Conservation (phyloP, 345 rosid genomes). For the Salix brachista region DNA sequence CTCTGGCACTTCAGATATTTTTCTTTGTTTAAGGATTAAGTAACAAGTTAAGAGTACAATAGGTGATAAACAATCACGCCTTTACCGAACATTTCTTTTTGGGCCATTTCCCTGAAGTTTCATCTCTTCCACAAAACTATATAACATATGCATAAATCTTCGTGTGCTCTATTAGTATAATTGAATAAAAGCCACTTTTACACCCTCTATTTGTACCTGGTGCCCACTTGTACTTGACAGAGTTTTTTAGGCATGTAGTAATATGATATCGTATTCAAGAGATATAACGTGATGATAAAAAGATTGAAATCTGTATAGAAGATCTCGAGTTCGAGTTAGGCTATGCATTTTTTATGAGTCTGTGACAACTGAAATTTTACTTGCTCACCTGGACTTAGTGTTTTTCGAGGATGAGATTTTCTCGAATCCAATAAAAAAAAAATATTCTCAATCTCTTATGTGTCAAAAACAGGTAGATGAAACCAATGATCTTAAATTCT, state of each 20-base stretch:
- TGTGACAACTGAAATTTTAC: fast-evolving
- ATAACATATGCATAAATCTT: neutral
- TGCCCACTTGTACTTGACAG: neutral
- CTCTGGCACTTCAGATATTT: neutral
- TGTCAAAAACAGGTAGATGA: neutral
- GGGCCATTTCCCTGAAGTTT: conserved; percentile 11
- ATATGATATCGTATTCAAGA: no score
- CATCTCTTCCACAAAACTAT: neutral
- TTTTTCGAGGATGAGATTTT: no score
- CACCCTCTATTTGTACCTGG: neutral
- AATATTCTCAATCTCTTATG: neutral
- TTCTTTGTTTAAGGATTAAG: neutral
- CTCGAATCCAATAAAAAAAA: no score
- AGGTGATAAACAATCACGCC: neutral
- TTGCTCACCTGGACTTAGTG: no score
- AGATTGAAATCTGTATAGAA: no score
- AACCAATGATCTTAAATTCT: neutral
- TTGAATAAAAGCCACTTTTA: neutral
- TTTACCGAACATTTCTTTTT: conserved; percentile 6
- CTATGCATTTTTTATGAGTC: fast-evolving
- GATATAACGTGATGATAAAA: no score
- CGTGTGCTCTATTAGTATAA: neutral
- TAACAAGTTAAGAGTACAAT: neutral
- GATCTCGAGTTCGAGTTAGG: no score
- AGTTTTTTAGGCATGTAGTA: neutral